These are phyloP conservation scores for Tieghemostelium lacteum DNA, from an alignment of 78 protist species.

Conservation along the genomic window DNA sequence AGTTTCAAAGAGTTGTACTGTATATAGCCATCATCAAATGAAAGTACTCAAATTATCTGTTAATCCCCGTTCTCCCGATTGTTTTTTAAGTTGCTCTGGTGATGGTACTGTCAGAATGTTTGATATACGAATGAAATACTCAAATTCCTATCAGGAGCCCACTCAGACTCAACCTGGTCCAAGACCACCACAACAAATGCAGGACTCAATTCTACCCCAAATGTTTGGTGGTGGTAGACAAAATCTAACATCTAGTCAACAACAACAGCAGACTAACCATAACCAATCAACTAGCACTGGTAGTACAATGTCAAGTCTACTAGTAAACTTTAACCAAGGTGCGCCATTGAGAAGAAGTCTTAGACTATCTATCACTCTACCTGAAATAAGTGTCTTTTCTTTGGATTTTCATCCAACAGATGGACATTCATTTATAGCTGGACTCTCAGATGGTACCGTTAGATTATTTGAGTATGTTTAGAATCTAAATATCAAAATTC, in stretches of 20 bases:
- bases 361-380: neutral
- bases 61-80: slow-evolving; percentile 24
- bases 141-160: neutral
- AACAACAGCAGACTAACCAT: neutral
- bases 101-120: slow-evolving; percentile 81
- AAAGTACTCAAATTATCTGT: slow-evolving; percentile 61
- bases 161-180: neutral
- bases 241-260: neutral
- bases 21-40: slow-evolving; percentile 61
- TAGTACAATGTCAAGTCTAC: neutral
- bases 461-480: slow-evolving; percentile 39
- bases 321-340: slow-evolving; percentile 31
- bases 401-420: slow-evolving; percentile 81
- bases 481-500: neutral
- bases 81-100: slow-evolving; percentile 42
- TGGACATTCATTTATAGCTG: slow-evolving; percentile 47
- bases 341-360: slow-evolving; percentile 26
- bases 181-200: no score
- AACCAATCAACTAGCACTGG: neutral
- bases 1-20: slow-evolving; percentile 32
- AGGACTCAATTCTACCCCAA: slow-evolving; percentile 7
- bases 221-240: slow-evolving; percentile 48
- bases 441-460: slow-evolving; percentile 65
- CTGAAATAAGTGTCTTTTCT: slow-evolving; percentile 39
- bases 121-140: slow-evolving; percentile 56